A percentile compares a stretch with the other conserved stretches of the same genome.
phyloP scores from a whole-genome alignment of 192 early-diverging fungal species.

The Coemansia sp. region DNA sequence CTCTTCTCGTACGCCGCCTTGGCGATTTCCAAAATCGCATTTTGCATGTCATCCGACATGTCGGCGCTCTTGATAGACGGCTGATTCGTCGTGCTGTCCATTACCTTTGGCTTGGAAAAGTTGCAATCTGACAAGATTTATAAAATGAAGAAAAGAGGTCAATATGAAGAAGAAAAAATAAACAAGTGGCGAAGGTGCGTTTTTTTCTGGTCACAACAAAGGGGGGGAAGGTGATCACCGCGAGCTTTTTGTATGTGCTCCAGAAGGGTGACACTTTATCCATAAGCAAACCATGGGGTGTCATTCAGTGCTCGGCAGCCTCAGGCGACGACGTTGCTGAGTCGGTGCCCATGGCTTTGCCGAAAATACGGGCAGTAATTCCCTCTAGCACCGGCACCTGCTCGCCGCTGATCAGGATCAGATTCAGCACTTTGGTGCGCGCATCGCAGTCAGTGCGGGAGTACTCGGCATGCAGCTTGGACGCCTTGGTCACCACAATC shows the following conservation, averaged over 20 bases:
- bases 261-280: too few species aligned
- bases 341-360: slow-evolving; percentile 38
- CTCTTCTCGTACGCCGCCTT: slow-evolving; percentile 87
- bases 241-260: too few species aligned
- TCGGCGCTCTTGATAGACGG: slow-evolving; percentile 90
- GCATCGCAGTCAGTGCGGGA: slow-evolving; percentile 41
- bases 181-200: neutral
- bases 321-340: slow-evolving; percentile 8
- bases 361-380: slow-evolving; percentile 42
- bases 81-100: slow-evolving; percentile 13
- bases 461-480: slow-evolving; percentile 53
- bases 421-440: slow-evolving; percentile 46
- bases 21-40: slow-evolving; percentile 84
- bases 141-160: slow-evolving; percentile 5
- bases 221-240: too few species aligned
- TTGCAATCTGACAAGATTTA: neutral
- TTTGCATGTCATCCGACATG: slow-evolving; percentile 97
- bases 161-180: neutral
- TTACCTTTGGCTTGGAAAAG: neutral
- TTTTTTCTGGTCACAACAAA: slow-evolving; percentile 11
- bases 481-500: slow-evolving; percentile 39
- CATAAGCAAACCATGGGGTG: neutral
- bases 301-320: neutral
- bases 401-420: slow-evolving; percentile 52
- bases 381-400: slow-evolving; percentile 47